phyloP scores from a whole-genome alignment of 495 filamentous ascomycete species.

The Tuber indicum region DNA sequence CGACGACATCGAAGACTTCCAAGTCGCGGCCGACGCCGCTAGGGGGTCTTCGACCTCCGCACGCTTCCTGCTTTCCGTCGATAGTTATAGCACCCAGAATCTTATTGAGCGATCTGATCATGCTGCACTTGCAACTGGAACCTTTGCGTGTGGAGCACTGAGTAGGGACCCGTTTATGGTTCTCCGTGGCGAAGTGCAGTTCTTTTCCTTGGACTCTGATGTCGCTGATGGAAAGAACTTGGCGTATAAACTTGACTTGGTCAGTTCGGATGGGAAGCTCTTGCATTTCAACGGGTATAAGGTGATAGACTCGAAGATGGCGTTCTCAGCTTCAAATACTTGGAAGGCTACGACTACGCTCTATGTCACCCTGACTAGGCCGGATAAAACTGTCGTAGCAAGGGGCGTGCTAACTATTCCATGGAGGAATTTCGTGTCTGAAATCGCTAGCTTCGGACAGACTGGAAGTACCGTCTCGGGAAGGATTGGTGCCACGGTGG shows the following conservation, averaged over 20 bases:
- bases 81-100: slow-evolving; percentile 48
- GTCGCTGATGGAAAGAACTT: slow-evolving; percentile 55
- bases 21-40: slow-evolving; percentile 52
- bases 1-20: slow-evolving; percentile 51
- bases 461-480: slow-evolving; percentile 43
- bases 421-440: slow-evolving; percentile 51
- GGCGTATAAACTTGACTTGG: slow-evolving; percentile 57
- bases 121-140: slow-evolving; percentile 55
- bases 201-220: slow-evolving; percentile 52
- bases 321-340: slow-evolving; percentile 50
- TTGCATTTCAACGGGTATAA: slow-evolving; percentile 59
- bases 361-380: slow-evolving; percentile 50
- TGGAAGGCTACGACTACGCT: slow-evolving; percentile 61
- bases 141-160: slow-evolving; percentile 56
- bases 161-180: slow-evolving; percentile 56
- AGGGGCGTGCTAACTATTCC: slow-evolving; percentile 57
- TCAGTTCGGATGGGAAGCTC: slow-evolving; percentile 48
- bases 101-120: slow-evolving; percentile 48
- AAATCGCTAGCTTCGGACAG: slow-evolving; percentile 53
- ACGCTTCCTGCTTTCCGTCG: slow-evolving; percentile 56
- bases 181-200: slow-evolving; percentile 53
- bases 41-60: slow-evolving; percentile 51
- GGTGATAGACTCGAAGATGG: slow-evolving; percentile 54
- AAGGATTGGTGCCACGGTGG: slow-evolving; percentile 45
- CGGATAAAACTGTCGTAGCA: slow-evolving; percentile 49